Evolutionary conservation across 2,329 filamentous ascomycete genomes (phyloP), one percentile per base, ranked within the genome.

Genomic region (Cladophialophora bantiana): DNA sequence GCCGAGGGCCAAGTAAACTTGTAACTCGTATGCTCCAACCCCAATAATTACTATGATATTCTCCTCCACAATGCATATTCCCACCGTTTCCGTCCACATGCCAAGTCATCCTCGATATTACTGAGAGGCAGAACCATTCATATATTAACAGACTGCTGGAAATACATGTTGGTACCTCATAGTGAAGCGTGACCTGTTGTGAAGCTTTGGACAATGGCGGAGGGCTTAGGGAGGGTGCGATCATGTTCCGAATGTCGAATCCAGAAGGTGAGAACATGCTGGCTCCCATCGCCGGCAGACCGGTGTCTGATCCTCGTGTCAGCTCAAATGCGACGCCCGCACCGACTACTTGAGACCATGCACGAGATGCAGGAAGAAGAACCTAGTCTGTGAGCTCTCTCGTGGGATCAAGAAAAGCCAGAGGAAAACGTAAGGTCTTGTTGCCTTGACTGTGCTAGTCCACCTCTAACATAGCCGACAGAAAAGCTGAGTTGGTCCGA

Each of bases 241-340:
- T 62, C 59, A 53, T 62, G 59, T 48, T 53, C 59, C 48, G 59
- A 62, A 42, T 62, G 59, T 62, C 48, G 59, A 38, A 54, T 62
- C 20, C 59, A 62, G 18, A 62, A 62, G n/a, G 59, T 62, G 34
- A 20, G 48, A 20, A 20, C 18, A 10, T 18, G 18, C 15, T 38
- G 34, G 34, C 15, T 10, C 32, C 53, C 15, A 31, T 32, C 9
- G 12, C 18, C 12, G 18, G 2, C 42, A 4, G 7, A 18, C 36
- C 15, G 5, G 18, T 32, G 31, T 53, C 36, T 31, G n/a, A 58
- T 64, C 36, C 34, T 38, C 38, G 7, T 12, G 38, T 42, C 42
- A 65, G 62, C 55, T 61, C 40, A 50, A 52, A n/a, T 61, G 62
- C 26, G 62, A 61, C 40, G 62, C 62, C 18, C 56, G 50, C 18